Evolutionary conservation across 202 grass and related monocot genomes (phyloP), one percentile per base, ranked within the genome.

Genomic region (Carex arenaria): DNA sequence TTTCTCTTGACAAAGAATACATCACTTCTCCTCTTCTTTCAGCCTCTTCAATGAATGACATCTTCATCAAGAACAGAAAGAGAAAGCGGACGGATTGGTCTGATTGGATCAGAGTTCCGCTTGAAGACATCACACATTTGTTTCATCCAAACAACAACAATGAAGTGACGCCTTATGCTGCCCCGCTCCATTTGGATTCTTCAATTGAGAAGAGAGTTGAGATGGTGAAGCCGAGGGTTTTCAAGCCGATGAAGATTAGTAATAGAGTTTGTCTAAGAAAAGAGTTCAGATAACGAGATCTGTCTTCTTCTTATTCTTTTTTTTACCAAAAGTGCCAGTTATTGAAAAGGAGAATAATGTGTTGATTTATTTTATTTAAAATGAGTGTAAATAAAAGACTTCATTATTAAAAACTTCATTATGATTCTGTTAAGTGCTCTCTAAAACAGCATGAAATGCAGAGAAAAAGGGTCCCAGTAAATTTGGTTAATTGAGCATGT

Each of bases 101-200:
- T 1, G 49, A 49, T 19, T 55, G 80, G 61, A 8, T 52, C 23
- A 67, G 80, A 68, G 3, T 82, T 31, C 80, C 80, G 1, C 63
- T 82, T 34, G 80, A 82, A 36, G 80, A 82, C 12, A 82, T 82
- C 80, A 82, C 80, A 1, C 80, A 82, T 69, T 55, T 82, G 62
- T 82, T 68, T 45, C 61, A 82, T 67, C 80, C 40, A 11, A 22
- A 82, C 45, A 56, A 55, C 45, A 20, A 20, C 17, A 36, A 15
- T 10, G 52, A 56, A 19, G 73, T 67, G 79, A 5, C 26, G 15
- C 20, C 10, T 10, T 30, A 5, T 34, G 22, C 13, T 80, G 40
- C 40, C 18, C 43, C 45, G 19, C 1, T 67, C 45, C 19, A 54
- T 47, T 68, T 19, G 23, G 26, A 32, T 68, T 14, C 43, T 56